phyloP scores from a whole-genome alignment of 768 basidiomycete genomes.

The Daedalea quercina region DNA sequence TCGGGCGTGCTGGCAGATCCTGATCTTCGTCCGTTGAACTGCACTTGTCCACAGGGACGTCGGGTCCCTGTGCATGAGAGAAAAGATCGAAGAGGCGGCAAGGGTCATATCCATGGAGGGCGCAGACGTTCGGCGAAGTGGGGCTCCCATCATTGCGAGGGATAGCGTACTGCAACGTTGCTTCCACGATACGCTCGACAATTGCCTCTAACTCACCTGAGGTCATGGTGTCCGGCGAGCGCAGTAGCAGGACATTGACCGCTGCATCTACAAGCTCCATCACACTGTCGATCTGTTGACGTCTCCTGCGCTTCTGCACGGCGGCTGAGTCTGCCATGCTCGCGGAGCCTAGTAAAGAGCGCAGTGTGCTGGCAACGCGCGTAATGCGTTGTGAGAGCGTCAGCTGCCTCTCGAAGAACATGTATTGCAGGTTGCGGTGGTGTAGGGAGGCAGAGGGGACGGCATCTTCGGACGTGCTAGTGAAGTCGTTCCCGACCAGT shows the following conservation, averaged over 20 bases:
- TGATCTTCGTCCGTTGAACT: conserved; percentile 20
- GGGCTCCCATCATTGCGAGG: conserved; percentile 36
- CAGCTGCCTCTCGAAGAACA: conserved; percentile 64
- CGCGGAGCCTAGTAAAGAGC: conserved; percentile 43
- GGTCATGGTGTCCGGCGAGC: conserved; percentile 37
- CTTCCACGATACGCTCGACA: conserved; percentile 63
- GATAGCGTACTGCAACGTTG: conserved; percentile 74
- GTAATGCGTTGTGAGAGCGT: conserved; percentile 57
- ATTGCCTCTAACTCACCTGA: conserved; percentile 60
- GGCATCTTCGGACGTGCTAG: conserved; percentile 30
- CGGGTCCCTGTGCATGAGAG: conserved; percentile 27
- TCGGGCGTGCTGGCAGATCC: conserved; percentile 12
- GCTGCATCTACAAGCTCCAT: conserved; percentile 74
- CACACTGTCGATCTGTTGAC: conserved; percentile 56
- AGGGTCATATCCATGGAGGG: conserved; percentile 48
- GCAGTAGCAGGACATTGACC: conserved; percentile 52
- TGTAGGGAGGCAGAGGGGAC: conserved; percentile 38
- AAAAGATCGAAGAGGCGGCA: conserved; percentile 52
- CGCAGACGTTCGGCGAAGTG: conserved; percentile 36
- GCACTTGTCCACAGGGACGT: background rate
- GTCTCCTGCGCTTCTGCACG: conserved; percentile 27
- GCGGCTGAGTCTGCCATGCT: conserved; percentile 16
- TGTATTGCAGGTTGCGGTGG: conserved; percentile 33
- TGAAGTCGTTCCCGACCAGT: conserved; percentile 77
- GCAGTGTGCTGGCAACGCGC: conserved; percentile 54